Conservation (phyloP, 1,284 basidiomycete species). For the Ustilago hordei region DNA sequence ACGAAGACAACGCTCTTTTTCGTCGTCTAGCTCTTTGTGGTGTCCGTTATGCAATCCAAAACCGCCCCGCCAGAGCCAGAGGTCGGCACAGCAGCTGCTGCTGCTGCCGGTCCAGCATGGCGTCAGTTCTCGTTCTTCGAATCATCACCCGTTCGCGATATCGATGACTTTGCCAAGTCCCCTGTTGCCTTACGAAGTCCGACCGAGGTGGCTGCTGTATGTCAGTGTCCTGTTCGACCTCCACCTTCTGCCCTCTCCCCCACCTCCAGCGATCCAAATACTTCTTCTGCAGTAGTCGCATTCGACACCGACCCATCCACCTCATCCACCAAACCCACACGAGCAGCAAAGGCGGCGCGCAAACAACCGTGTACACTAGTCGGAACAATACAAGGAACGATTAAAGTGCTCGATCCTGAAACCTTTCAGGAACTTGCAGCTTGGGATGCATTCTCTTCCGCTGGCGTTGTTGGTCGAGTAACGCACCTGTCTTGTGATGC, state of each 20-base stretch:
- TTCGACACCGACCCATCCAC: slow-evolving; percentile 15
- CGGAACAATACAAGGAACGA: slow-evolving; percentile 47
- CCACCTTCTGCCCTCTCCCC: slow-evolving; percentile 18
- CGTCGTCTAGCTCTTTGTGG: background rate
- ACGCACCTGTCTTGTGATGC: slow-evolving; percentile 58
- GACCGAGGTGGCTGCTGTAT: slow-evolving; percentile 56
- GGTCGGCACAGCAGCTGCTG: slow-evolving; percentile 40
- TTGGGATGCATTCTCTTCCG: slow-evolving; percentile 58
- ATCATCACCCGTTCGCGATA: slow-evolving; percentile 47
- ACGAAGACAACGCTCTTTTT: too few relatives aligned
- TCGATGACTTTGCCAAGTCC: slow-evolving; percentile 49
- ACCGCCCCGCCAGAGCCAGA: slow-evolving; percentile 17
- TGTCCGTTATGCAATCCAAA: slow-evolving; percentile 19
- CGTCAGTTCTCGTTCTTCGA: slow-evolving; percentile 63
- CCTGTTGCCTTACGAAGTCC: slow-evolving; percentile 45
- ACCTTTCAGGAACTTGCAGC: slow-evolving; percentile 44
- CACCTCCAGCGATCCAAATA: background rate
- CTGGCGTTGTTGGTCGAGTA: slow-evolving; percentile 38
- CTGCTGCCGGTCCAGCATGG: slow-evolving; percentile 59
- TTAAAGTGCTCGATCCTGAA: slow-evolving; percentile 58
- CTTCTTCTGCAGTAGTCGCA: slow-evolving; percentile 3
- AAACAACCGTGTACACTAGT: slow-evolving; percentile 51
- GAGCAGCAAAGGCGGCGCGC: background rate
- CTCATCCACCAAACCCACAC: slow-evolving; percentile 1
- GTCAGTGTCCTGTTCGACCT: slow-evolving; percentile 49